Evolutionary conservation across 176 grass and related monocot species (phyloP), one percentile per base, ranked within the genome.

Genomic region (Phoenix dactylifera): DNA sequence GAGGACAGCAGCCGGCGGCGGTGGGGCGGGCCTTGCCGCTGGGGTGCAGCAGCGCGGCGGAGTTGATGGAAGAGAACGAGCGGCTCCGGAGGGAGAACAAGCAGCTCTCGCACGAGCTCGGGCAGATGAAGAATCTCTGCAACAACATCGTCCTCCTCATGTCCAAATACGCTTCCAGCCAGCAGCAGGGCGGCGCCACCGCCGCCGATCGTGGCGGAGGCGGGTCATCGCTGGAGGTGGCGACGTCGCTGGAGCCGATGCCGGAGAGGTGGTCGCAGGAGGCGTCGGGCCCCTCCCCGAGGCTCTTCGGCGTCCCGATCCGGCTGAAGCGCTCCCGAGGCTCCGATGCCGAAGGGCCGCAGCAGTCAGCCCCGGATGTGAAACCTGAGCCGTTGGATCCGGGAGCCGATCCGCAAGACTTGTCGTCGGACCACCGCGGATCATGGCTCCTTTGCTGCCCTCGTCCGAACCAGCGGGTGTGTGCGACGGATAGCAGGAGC

Each of bases 71-170:
- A 18, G 65, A 68, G 28, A 68, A 68, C 28, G 17, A 57, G 53
- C 26, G 65, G 29, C 14, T 68, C 50, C 17, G 65, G 28, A 68
- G 35, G 52, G 65, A 68, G 52, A 68, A 68, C 52, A 18, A 19
- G 18, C 65, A 26, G 9, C 65, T 68, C 26, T 39, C 18, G 2
- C 65, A 18, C 65, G 52, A 68, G 65, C 15, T 68, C 17, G 52
- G 24, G 10, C 65, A 44, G 25, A 68, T 68, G 65, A 55, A 56
- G 29, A 55, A 22, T 14, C 51, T 57, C 12, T 68, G 26, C 15
- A 7, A 19, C 51, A 14, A 68, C 24, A 68, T 68, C 65, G 7
- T 52, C 0, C 10, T 26, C 18, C 52, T 68, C 4, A 22, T 24
- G 7, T 68, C 52, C 26, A 16, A 14, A 26, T 22, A 35, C 18